Percentiles rank a stretch among this genome's conserved stretches.
Evolutionary conservation across 768 basidiomycete genomes (phyloP).

Genomic region (Coprinopsis marcescibilis): DNA sequence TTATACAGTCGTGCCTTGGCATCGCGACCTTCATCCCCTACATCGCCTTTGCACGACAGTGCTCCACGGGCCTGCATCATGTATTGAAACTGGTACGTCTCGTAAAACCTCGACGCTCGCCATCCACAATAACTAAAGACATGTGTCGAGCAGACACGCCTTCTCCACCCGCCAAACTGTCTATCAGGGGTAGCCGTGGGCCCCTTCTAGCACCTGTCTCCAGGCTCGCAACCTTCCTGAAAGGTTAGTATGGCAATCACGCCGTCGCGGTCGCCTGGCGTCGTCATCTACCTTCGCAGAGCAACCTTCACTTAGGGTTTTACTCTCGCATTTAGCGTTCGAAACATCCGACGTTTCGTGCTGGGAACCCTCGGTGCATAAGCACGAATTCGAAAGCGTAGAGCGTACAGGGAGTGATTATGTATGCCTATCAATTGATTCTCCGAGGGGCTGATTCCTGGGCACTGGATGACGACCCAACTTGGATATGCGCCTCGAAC

Average conservation of each 20-base stretch:
- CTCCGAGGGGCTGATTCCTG: slow-evolving; percentile 4
- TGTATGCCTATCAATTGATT: slow-evolving; percentile 8
- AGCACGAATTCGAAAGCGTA: not conserved
- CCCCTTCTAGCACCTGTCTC: slow-evolving; percentile 16
- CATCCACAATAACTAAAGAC: too few species aligned
- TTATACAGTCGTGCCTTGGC: too few species aligned
- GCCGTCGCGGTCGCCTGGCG: not conserved
- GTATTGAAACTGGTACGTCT: too few species aligned
- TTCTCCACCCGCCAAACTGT: slow-evolving; percentile 1
- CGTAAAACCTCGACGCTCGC: too few species aligned
- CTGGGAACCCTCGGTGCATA: not conserved
- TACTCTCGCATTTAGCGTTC: not conserved
- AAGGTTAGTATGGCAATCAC: slow-evolving; percentile 2
- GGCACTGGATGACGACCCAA: not conserved
- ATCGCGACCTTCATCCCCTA: too few species aligned
- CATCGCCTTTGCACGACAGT: too few species aligned
- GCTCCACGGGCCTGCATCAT: too few species aligned
- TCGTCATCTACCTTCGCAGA: not conserved
- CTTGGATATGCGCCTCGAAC: slow-evolving; percentile 12
- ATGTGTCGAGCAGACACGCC: too few species aligned
- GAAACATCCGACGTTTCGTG: too few species aligned
- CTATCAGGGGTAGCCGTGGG: not conserved
- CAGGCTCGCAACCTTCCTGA: slow-evolving; percentile 45
- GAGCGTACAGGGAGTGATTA: not conserved
- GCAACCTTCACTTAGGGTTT: not conserved